Percentiles rank a stretch among this genome's conserved stretches.
Evolutionary conservation across 495 filamentous ascomycete species (phyloP).

Genomic region (Penicillium silybi): DNA sequence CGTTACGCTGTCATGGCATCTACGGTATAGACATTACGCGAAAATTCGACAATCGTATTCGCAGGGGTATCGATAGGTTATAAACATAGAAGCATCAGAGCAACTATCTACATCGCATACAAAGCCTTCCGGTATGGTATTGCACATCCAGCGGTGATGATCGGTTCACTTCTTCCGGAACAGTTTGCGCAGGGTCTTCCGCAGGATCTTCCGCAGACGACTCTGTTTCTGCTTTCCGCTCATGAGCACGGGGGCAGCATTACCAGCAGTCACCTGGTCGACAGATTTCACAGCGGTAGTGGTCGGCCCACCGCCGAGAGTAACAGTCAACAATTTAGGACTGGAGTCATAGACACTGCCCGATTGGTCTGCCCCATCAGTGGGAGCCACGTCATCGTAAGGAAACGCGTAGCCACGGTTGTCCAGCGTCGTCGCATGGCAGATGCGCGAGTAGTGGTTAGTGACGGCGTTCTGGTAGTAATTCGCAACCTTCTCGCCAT

Average conservation of each 20-base stretch:
- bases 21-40: background rate
- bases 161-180: conserved; percentile 4
- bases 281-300: background rate
- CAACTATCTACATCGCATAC: conserved; percentile 1
- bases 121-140: background rate
- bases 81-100: background rate
- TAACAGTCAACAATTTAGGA: conserved; percentile 56
- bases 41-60: background rate
- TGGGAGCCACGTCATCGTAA: conserved; percentile 69
- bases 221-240: conserved; percentile 2
- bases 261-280: no score
- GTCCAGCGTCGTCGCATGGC: conserved; percentile 60
- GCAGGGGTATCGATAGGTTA: background rate
- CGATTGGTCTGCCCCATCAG: conserved; percentile 54
- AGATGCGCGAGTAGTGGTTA: conserved; percentile 68
- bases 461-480: conserved; percentile 57
- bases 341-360: conserved; percentile 57
- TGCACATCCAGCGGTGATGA: no score
- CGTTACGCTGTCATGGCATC: background rate
- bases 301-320: conserved; percentile 52
- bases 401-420: conserved; percentile 71
- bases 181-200: conserved; percentile 4
- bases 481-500: conserved; percentile 35
- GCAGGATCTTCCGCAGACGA: conserved; percentile 5
- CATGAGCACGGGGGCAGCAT: no score